Base-by-base conservation (phyloP, 148 eudicot species). In the Amaranthus hypochondriacus region DNA sequence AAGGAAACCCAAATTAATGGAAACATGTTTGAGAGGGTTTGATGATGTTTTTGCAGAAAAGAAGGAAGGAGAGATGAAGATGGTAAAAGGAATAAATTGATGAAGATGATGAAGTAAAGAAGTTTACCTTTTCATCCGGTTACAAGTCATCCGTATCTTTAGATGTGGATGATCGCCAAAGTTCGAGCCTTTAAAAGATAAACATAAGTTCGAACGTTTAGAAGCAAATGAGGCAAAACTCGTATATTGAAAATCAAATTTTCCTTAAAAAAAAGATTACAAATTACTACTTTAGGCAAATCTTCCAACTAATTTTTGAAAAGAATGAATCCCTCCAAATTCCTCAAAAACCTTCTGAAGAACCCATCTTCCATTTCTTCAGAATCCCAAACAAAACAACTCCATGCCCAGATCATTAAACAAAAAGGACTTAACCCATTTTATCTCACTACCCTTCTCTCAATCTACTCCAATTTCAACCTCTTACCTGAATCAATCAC, bases 341-440 rank as follows among this genome's bases (percentile, higher is more conserved):
- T 79, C 67, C 48, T 86, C 70, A 82, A 74, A 77, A 75, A 70
- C 43, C 72, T 84, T 49, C 82, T 88, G 3, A 72, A 68, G 42
- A 83, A 48, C 76, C 88, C 92, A 70, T 48, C 76, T 13, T 68
- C 75, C 46, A 75, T 89, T 81, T 79, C 77, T 69, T 75, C 96
- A 39, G 84, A 69, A 73, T 85, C 85, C 42, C 90, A 86, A 82
- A 89, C 90, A 62, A 84, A 81, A 47, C 92, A 89, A 66, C 82
- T 91, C 60, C 98, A 93, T 81, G 95, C 95, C 76, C 91, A 84
- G 9, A 60, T 91, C 76, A 62, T 91, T 82, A 88, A 81, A 81
- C 73, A 75, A 49, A 56, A 76, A 55, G 56, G 66, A 46, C 5
- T 18, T 6, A 71, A 76, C 57, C 60, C 50, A 42, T 11, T 47